phyloP scores from a whole-genome alignment of 345 rosid species.

The Rhizophora apiculata region DNA sequence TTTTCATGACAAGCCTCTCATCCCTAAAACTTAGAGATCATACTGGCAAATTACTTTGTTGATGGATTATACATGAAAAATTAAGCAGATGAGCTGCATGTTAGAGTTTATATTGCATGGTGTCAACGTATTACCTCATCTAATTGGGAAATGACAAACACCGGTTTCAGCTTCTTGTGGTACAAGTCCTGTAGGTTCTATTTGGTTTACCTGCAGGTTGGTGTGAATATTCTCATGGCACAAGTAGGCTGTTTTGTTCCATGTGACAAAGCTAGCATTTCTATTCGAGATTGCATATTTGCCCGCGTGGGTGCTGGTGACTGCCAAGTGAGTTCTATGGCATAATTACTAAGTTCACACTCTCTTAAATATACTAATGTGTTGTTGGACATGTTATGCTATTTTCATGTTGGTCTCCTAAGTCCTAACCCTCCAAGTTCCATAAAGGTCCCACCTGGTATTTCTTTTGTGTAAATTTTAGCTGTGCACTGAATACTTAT shows the following conservation, averaged over 20 bases:
- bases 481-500: background rate
- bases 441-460: background rate
- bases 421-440: background rate
- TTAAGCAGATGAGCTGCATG: background rate
- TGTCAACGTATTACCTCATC: background rate
- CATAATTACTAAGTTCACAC: conserved; percentile 9
- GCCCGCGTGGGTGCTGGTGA: conserved; percentile 99
- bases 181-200: conserved; percentile 3
- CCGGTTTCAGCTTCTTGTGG: background rate
- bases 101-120: background rate
- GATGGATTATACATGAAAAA: background rate
- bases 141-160: background rate
- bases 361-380: background rate
- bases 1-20: background rate
- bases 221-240: conserved; percentile 92
- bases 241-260: conserved; percentile 98
- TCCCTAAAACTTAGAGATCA: conserved; percentile 5
- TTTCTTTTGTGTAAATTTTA: background rate
- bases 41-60: background rate
- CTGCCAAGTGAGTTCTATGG: conserved; percentile 77
- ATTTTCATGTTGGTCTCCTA: conserved; percentile 3
- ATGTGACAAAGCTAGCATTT: conserved; percentile 82
- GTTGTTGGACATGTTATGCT: background rate
- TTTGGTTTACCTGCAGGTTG: conserved; percentile 51
- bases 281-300: conserved; percentile 93